A percentile compares a stretch with the other conserved stretches of the same genome.
Conservation (phyloP, 768 basidiomycete genomes). For the Leucocoprinus leucothites region DNA sequence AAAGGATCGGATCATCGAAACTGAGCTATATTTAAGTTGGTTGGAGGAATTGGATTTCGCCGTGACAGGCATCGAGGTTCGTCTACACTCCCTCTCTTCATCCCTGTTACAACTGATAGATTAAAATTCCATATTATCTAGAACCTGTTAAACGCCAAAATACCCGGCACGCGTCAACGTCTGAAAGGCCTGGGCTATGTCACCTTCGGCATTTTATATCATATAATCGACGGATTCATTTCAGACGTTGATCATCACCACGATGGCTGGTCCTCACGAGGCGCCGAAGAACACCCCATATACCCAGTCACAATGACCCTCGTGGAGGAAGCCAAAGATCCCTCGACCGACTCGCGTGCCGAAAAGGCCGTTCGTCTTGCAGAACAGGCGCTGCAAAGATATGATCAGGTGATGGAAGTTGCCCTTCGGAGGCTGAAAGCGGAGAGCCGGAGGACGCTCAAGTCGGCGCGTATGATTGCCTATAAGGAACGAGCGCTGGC, state of each 20-base stretch:
- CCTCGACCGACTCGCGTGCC: constrained; percentile 37
- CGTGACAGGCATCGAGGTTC: constrained; percentile 33
- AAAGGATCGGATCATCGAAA: constrained; percentile 32
- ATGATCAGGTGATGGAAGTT: constrained; percentile 34
- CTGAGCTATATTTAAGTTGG: constrained; percentile 42
- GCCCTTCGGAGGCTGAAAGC: constrained; percentile 37
- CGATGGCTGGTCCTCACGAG: constrained; percentile 35
- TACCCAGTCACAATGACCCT: constrained; percentile 41
- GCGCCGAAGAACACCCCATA: constrained; percentile 23
- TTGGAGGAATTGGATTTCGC: constrained; percentile 36
- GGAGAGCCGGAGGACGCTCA: constrained; percentile 31
- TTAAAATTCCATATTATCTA: constrained; percentile 15
- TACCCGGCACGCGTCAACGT: constrained; percentile 33
- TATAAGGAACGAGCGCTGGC: constrained; percentile 35
- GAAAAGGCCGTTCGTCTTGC: constrained; percentile 32
- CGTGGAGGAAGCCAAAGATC: constrained; percentile 42
- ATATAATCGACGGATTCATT: constrained; percentile 41
- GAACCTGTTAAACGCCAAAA: constrained; percentile 35
- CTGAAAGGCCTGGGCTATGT: constrained; percentile 34
- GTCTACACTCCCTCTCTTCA: constrained; percentile 10
- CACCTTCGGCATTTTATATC: constrained; percentile 38
- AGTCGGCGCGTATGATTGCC: constrained; percentile 31
- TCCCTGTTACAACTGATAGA: background rate
- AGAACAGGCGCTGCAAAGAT: constrained; percentile 29
- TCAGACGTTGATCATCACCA: constrained; percentile 42